Conservation (phyloP, 2,329 filamentous ascomycete genomes). For the Aspergillus sp. region DNA sequence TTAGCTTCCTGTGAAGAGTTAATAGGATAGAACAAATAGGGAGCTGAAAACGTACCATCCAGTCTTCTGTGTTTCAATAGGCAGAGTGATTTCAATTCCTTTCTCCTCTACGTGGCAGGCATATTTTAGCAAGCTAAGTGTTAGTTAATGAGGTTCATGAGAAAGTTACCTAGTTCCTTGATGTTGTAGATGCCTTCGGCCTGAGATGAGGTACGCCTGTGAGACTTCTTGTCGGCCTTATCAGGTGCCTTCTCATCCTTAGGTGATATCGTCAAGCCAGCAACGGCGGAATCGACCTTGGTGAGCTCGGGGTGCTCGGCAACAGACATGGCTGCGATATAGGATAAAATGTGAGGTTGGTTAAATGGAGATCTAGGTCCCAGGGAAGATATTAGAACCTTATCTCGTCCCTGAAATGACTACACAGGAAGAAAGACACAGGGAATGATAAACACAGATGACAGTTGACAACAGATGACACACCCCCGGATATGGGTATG, state of each 20-base stretch:
- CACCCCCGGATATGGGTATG: slow-evolving; percentile 1
- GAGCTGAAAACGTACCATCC: slow-evolving; percentile 28
- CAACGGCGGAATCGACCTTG: slow-evolving; percentile 90
- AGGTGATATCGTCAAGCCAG: slow-evolving; percentile 70
- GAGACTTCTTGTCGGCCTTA: slow-evolving; percentile 53
- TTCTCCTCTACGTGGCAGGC: slow-evolving; percentile 24
- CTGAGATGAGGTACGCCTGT: slow-evolving; percentile 71
- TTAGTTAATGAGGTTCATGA: background rate
- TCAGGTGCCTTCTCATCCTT: slow-evolving; percentile 57
- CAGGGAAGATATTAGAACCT: slow-evolving; percentile 7
- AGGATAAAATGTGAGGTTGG: background rate
- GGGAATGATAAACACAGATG: background rate
- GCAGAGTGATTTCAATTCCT: slow-evolving; percentile 32
- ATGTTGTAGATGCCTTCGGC: slow-evolving; percentile 76
- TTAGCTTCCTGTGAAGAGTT: slow-evolving; percentile 73
- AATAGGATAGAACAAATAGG: background rate
- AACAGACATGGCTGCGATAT: slow-evolving; percentile 50
- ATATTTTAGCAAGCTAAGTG: background rate
- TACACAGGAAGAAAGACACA: background rate
- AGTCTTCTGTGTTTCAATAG: slow-evolving; percentile 38
- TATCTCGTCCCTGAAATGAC: background rate
- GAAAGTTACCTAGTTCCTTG: slow-evolving; percentile 73
- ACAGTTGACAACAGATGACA: background rate
- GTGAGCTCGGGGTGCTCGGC: slow-evolving; percentile 63
- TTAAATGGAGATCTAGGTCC: slow-evolving; percentile 1